Evolutionary conservation across 192 early-diverging fungal species (phyloP), one percentile per base, ranked within the genome.

Genomic region (Podila minutissima): DNA sequence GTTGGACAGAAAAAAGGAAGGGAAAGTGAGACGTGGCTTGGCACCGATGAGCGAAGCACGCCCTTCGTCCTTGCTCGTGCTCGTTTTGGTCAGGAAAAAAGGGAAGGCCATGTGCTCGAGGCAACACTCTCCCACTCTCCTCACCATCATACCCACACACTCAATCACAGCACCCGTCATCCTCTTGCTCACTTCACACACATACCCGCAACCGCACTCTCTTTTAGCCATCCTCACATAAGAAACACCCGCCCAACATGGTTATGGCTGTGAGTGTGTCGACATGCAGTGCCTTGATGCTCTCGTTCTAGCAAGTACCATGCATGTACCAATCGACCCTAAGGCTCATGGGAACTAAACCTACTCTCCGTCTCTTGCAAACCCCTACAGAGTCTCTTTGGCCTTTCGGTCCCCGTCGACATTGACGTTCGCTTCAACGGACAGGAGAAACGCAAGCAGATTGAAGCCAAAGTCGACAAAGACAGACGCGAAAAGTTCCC

Each of bases 401-500:
- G 94, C 49, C 88, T 95, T 72, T 92, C 93, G 48, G 89, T 91
- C 19, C 90, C 91, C 8, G 94, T 96, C 41, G 97, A 99, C 74
- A 92, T 98, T 67, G 95, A 94, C 60, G 86, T 99, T 63, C 86
- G 86, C 38, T 91, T 97, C 64, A 82, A 89, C 67, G 94, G 89
- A 63, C 96, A 98, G 83, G 93, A 98, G 64, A 74, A 94, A 74
- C 90, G 97, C 71, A 96, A 98, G 77, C 88, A 92, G 81, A 92
- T 99, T 20, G 97, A 99, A 67, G 95, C 95, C 70, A 94, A 96
- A 70, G 91, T 95, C 24, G 94, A 95, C 69, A 97, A 97, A 85
- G 96, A 98, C 75, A 89, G 92, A 63, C 94, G 95, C 69, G 91
- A 96, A 60, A 95, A 93, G 72, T 94, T 94, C 65, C 98, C 98